A percentile compares a stretch with the other conserved stretches of the same genome.
These are phyloP conservation scores for Mucor velutinosus DNA, from an alignment of 371 early-diverging fungal genomes.

Conservation along the genomic window DNA sequence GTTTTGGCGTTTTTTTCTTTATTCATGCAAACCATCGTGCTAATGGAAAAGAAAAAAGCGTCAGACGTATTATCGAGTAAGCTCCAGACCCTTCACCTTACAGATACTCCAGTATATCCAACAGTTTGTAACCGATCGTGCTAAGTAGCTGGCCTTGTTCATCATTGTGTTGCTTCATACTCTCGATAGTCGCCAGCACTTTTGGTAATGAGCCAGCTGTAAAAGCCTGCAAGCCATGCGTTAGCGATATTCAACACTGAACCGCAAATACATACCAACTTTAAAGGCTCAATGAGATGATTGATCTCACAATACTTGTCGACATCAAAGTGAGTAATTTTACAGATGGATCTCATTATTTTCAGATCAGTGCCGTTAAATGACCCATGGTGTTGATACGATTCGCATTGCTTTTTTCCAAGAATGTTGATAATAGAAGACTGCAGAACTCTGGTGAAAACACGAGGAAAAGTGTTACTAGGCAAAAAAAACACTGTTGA, in stretches of 20 bases:
- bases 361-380: neutral
- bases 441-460: neutral
- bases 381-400: neutral
- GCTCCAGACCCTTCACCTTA: neutral
- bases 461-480: neutral
- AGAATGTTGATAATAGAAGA: conserved; percentile 12
- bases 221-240: neutral
- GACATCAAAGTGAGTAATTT: neutral
- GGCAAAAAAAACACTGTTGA: neutral
- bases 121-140: conserved; percentile 1
- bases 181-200: neutral
- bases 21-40: neutral
- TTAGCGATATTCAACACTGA: neutral
- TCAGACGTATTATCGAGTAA: neutral
- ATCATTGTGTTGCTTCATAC: neutral
- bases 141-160: neutral
- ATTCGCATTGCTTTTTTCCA: conserved; percentile 9
- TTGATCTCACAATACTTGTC: neutral
- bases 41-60: neutral
- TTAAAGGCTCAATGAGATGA: conserved; percentile 5
- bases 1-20: neutral
- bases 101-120: conserved; percentile 18
- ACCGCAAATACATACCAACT: neutral
- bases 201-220: neutral
- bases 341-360: neutral